A percentile compares a stretch with the other conserved stretches of the same genome.
Conservation (phyloP, 1,284 basidiomycete genomes). For the Volvariella volvacea region DNA sequence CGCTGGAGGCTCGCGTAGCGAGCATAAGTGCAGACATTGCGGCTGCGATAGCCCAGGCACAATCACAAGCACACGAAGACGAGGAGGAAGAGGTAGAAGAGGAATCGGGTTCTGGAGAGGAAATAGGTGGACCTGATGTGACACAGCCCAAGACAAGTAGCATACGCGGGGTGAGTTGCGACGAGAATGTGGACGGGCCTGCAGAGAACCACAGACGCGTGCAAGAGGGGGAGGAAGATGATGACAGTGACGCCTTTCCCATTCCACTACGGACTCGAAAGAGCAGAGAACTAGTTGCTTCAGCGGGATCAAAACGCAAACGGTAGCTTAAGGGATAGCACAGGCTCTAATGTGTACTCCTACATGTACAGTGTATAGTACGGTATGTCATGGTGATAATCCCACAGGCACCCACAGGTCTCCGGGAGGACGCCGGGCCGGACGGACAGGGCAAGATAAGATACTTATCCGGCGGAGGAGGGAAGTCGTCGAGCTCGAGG, state of each 20-base stretch:
- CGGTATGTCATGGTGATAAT: neutral
- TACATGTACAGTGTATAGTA: neutral
- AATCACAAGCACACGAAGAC: slow-evolving; percentile 41
- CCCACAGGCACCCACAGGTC: no score
- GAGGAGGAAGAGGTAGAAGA: slow-evolving; percentile 46
- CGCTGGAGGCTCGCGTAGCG: slow-evolving; percentile 54
- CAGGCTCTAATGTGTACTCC: neutral
- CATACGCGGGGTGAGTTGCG: slow-evolving; percentile 37
- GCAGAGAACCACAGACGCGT: slow-evolving; percentile 19
- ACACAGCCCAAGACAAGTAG: slow-evolving; percentile 54
- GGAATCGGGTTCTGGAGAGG: slow-evolving; percentile 43
- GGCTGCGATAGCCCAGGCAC: slow-evolving; percentile 63
- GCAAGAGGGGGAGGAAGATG: slow-evolving; percentile 36
- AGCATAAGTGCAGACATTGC: slow-evolving; percentile 70
- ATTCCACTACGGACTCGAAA: slow-evolving; percentile 55
- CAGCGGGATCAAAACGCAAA: slow-evolving; percentile 54
- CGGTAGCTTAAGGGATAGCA: slow-evolving; percentile 26
- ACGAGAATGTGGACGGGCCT: slow-evolving; percentile 15
- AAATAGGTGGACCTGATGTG: slow-evolving; percentile 36
- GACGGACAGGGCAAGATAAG: no score
- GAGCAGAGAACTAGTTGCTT: slow-evolving; percentile 41
- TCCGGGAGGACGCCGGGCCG: no score
- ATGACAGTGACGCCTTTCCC: slow-evolving; percentile 59
- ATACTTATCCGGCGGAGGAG: no score
- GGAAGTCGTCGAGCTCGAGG: no score